These are phyloP conservation scores for Aspergillus indologenus DNA, from an alignment of 495 filamentous ascomycete genomes.

Conservation along the genomic window DNA sequence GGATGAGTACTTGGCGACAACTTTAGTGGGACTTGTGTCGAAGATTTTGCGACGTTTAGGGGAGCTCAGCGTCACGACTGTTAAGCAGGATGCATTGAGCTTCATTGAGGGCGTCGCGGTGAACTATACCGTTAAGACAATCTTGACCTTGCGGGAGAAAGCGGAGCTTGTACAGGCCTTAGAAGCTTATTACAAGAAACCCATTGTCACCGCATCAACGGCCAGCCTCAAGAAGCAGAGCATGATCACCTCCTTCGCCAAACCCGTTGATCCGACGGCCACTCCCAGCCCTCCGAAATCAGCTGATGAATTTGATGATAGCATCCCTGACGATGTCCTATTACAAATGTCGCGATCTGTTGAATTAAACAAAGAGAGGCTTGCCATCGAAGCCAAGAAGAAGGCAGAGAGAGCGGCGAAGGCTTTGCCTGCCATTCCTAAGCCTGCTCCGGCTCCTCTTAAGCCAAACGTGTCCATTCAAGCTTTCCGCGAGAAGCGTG, in stretches of 20 bases:
- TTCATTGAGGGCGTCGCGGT: constrained; percentile 61
- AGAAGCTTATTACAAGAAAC: constrained; percentile 67
- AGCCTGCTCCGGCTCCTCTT: constrained; percentile 32
- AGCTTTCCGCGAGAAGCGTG: constrained; percentile 65
- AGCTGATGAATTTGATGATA: constrained; percentile 46
- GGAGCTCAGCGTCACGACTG: constrained; percentile 61
- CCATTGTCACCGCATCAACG: constrained; percentile 44
- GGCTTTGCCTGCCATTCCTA: constrained; percentile 35
- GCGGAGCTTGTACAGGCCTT: constrained; percentile 77
- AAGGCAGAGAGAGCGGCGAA: constrained; percentile 33
- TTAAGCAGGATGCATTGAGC: constrained; percentile 56
- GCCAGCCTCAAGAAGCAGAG: constrained; percentile 58
- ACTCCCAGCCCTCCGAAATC: constrained; percentile 31
- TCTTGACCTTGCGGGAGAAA: constrained; percentile 70
- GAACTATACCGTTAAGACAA: constrained; percentile 61
- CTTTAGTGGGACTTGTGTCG: constrained; percentile 62
- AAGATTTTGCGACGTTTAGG: constrained; percentile 73
- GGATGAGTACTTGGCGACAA: constrained; percentile 76
- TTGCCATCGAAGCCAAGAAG: constrained; percentile 36
- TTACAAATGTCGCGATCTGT: constrained; percentile 46
- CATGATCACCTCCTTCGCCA: constrained; percentile 63
- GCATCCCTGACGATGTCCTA: constrained; percentile 40
- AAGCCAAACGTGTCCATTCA: constrained; percentile 37
- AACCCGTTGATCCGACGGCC: constrained; percentile 37
- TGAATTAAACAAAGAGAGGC: constrained; percentile 46